phyloP scores from a whole-genome alignment of 352 stramenopile genomes.

The Globisporangium paddicum region DNA sequence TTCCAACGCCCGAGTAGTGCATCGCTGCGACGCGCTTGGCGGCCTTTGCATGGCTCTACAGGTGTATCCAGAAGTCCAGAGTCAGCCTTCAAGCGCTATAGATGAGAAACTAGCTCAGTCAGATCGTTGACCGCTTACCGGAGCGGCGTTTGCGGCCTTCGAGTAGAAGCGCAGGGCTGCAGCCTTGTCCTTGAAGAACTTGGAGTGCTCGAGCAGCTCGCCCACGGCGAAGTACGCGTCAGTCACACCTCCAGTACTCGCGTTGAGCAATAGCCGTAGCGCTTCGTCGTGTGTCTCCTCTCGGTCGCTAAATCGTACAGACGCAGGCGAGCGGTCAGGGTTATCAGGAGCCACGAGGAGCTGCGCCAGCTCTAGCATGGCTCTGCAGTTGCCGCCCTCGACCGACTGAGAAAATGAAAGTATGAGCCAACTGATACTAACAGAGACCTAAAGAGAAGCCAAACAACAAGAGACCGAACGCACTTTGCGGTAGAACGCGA shows the following conservation, averaged over 20 bases:
- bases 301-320: constrained; percentile 34
- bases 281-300: constrained; percentile 63
- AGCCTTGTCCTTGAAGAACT: constrained; percentile 37
- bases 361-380: constrained; percentile 53
- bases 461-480: neutral
- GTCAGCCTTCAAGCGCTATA: neutral
- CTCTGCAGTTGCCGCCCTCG: constrained; percentile 29
- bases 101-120: neutral
- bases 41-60: constrained; percentile 34
- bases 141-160: constrained; percentile 38
- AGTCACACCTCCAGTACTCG: constrained; percentile 28
- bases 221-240: constrained; percentile 41
- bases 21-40: constrained; percentile 57
- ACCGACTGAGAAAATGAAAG: constrained; percentile 20
- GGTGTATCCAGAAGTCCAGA: neutral
- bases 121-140: constrained; percentile 7
- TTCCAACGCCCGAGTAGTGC: constrained; percentile 54
- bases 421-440: neutral
- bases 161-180: constrained; percentile 56
- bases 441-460: too few species aligned
- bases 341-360: constrained; percentile 26
- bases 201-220: constrained; percentile 50
- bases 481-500: constrained; percentile 47
- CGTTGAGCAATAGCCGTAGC: constrained; percentile 49
- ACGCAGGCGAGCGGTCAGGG: constrained; percentile 5